Evolutionary conservation across 305 asterid species (phyloP).

Genomic region (Rubia tinctorum): DNA sequence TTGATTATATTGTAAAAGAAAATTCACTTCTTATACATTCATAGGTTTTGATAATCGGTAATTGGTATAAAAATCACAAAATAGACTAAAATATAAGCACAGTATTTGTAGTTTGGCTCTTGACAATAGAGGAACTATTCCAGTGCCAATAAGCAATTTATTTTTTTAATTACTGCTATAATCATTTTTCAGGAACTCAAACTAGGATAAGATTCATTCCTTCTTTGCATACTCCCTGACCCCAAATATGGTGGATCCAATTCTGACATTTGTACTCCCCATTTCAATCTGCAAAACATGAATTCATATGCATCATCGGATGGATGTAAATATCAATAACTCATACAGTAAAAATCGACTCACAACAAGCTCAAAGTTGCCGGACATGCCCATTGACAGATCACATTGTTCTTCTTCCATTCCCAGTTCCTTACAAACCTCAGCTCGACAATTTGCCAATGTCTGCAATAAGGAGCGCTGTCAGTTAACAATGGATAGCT

Average conservation of each 20-base stretch:
- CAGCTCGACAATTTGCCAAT: slow-evolving; percentile 70
- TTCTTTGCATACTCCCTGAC: slow-evolving; percentile 75
- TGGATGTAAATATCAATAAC: not conserved
- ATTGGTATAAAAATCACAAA: no score
- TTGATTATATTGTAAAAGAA: no score
- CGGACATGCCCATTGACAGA: slow-evolving; percentile 99
- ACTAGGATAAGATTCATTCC: slow-evolving; percentile 11
- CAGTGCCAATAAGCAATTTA: no score
- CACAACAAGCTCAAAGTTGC: slow-evolving; percentile 95
- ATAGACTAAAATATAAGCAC: not conserved
- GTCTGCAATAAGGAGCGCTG: slow-evolving; percentile 41
- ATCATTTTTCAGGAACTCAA: not conserved
- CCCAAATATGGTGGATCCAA: slow-evolving; percentile 92
- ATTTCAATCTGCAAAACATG: slow-evolving; percentile 64
- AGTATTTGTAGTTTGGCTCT: not conserved
- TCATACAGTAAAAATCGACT: slow-evolving; percentile 28
- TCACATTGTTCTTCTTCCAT: slow-evolving; percentile 69
- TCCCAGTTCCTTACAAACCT: slow-evolving; percentile 75
- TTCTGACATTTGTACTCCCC: slow-evolving; percentile 92
- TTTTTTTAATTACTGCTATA: not conserved
- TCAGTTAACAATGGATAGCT: no score
- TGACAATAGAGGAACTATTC: no score
- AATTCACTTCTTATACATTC: no score
- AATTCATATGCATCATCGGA: not conserved
- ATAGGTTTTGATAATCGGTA: no score